phyloP scores from a whole-genome alignment of 805 yeast species.

The Cyberlindnera sargentensis region DNA sequence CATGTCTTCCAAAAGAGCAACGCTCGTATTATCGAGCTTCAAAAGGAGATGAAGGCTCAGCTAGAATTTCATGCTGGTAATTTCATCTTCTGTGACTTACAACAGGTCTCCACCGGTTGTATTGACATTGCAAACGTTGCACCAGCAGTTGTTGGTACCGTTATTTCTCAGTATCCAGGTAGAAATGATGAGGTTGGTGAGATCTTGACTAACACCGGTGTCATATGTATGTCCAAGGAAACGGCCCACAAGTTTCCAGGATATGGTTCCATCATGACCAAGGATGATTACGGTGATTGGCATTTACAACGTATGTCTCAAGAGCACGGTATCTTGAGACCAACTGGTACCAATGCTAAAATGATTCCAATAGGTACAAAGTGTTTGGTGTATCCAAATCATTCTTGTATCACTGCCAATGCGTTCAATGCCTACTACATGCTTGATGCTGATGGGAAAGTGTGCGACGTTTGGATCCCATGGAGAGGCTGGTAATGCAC shows the following conservation, averaged over 20 bases:
- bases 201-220: constrained; percentile 65
- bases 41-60: constrained; percentile 28
- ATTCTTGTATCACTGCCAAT: constrained; percentile 65
- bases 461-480: constrained; percentile 61
- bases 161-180: constrained; percentile 49
- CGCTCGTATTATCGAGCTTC: constrained; percentile 7
- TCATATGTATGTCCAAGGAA: constrained; percentile 61
- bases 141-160: constrained; percentile 48
- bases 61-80: constrained; percentile 81
- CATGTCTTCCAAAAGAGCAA: constrained; percentile 13
- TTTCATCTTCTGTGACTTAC: constrained; percentile 65
- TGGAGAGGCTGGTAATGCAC: constrained; percentile 39
- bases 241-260: constrained; percentile 49
- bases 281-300: constrained; percentile 48
- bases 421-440: constrained; percentile 47
- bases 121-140: constrained; percentile 41
- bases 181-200: constrained; percentile 53
- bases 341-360: constrained; percentile 23
- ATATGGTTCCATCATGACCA: constrained; percentile 40
- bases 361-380: constrained; percentile 49
- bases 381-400: constrained; percentile 58
- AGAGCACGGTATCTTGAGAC: constrained; percentile 72
- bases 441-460: constrained; percentile 40
- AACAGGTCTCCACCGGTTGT: constrained; percentile 67
- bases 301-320: constrained; percentile 62